Evolutionary conservation across 1,139 yeast species (phyloP).

Genomic region (Petasospora rhodanensis): DNA sequence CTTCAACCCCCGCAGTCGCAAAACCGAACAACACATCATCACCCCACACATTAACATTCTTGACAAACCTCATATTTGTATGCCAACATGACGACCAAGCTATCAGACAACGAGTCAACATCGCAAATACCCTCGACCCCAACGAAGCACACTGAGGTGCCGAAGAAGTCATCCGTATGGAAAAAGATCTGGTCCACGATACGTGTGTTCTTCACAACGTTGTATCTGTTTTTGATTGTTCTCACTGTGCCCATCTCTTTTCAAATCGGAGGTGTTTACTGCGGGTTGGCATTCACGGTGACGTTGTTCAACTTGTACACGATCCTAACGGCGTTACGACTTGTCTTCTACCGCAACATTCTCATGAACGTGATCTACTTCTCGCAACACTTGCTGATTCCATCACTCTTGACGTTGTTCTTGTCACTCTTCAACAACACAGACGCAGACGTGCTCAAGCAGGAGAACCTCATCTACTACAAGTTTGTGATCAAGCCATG

Average conservation of each 20-base stretch:
- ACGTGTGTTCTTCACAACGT: slow-evolving; percentile 41
- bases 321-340: slow-evolving; percentile 64
- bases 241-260: slow-evolving; percentile 91
- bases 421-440: slow-evolving; percentile 47
- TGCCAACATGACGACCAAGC: too few relatives aligned
- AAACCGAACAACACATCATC: too few relatives aligned
- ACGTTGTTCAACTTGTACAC: slow-evolving; percentile 69
- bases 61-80: too few relatives aligned
- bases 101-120: too few relatives aligned
- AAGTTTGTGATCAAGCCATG: slow-evolving; percentile 49
- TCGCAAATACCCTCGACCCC: not conserved
- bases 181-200: slow-evolving; percentile 13
- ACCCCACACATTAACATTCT: too few relatives aligned
- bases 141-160: not conserved
- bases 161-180: too few relatives aligned
- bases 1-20: too few relatives aligned
- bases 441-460: slow-evolving; percentile 15
- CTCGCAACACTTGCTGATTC: slow-evolving; percentile 76
- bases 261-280: slow-evolving; percentile 85
- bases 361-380: slow-evolving; percentile 64
- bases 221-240: slow-evolving; percentile 64
- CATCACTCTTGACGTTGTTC: slow-evolving; percentile 73
- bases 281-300: slow-evolving; percentile 85
- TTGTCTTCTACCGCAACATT: slow-evolving; percentile 44
- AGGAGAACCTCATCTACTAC: slow-evolving; percentile 28